phyloP scores from a whole-genome alignment of 2,329 filamentous ascomycete species.

The Pyricularia pennisetigena region DNA sequence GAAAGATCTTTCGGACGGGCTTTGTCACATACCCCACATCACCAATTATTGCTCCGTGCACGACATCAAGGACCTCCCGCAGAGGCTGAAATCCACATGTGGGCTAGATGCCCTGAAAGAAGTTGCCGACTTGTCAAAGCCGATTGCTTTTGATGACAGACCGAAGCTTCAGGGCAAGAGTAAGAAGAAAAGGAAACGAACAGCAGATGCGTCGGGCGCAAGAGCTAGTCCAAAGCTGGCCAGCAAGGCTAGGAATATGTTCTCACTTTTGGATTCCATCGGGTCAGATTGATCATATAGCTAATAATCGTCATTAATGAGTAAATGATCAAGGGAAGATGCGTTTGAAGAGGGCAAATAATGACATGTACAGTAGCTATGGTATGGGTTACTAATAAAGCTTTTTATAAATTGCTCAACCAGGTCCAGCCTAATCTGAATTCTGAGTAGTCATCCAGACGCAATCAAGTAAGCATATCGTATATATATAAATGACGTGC shows the following conservation, averaged over 20 bases:
- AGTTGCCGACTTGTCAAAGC: not conserved
- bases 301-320: not conserved
- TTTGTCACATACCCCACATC: not conserved
- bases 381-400: too few species aligned
- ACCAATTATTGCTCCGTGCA: not conserved
- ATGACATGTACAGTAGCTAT: not conserved
- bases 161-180: not conserved
- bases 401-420: not conserved
- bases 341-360: not conserved
- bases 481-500: not conserved
- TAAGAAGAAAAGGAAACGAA: conserved; percentile 1
- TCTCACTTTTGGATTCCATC: not conserved
- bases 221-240: not conserved
- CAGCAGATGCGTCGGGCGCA: not conserved
- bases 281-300: not conserved
- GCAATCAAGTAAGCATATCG: too few species aligned
- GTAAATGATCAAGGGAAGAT: not conserved
- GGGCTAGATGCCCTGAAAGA: not conserved
- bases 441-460: not conserved
- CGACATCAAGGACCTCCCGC: not conserved
- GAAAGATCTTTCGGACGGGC: not conserved
- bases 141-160: not conserved
- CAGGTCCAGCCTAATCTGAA: not conserved
- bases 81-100: not conserved
- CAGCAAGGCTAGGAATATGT: not conserved